Evolutionary conservation across 352 stramenopile genomes (phyloP), one percentile per base, ranked within the genome.

Genomic region (Phytopythium boreale): DNA sequence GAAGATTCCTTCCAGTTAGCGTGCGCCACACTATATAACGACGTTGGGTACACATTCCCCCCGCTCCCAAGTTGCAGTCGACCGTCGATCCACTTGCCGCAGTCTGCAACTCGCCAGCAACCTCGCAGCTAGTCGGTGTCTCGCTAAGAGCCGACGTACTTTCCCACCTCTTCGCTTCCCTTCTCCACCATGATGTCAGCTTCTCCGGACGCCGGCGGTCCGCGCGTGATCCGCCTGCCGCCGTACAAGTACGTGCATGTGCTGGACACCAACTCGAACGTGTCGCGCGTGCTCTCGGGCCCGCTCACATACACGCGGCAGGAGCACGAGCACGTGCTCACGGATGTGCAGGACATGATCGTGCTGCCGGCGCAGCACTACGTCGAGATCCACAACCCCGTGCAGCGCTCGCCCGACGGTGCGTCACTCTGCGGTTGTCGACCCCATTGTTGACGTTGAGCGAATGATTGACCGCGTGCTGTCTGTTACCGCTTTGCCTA

Each of bases 191-290:
- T 57, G 57, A 53, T 36, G 47, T 14, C 47, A 14, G 43, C 66
- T 20, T 41, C 66, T 4, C n/a, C 34, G 59, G 39, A 65, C 12
- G 74, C 71, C 55, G 76, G 70, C 31, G 80, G 82, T 15, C 80
- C 82, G 22, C 84, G 82, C 56, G 85, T 93, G 49, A 88, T 93
- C 56, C 83, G 81, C 57, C 71, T 93, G 24, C 70, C 85, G 49
- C 82, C 85, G 0, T 91, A 93, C 80, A 90, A 93, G 67, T 93
- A 91, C 57, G 78, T 93, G 2, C 80, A 93, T 63, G 78, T 93
- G 64, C 85, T 92, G 9, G 85, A 93, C 72, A 93, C 85, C 62
- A 93, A 93, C 78, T 89, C 80, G 51, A 93, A 93, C 53, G 83
- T 93, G 19, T 87, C 85, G 36, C 82, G 85, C 60, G 85, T 93